Evolutionary conservation across 164 flowering plant genomes (phyloP), one percentile per base, ranked within the genome.

Genomic region (Annona cherimola): DNA sequence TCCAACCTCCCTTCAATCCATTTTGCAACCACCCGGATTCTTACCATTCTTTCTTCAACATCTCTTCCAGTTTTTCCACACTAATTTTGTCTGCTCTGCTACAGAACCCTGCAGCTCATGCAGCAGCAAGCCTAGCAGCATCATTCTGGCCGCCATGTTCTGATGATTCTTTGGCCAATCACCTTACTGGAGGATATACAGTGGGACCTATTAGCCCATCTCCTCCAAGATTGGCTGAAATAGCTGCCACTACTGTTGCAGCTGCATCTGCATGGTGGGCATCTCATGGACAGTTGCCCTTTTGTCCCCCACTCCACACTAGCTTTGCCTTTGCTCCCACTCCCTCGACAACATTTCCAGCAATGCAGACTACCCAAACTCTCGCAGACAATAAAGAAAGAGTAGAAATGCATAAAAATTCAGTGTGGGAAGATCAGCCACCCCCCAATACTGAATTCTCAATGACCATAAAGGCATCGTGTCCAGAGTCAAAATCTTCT

Each of bases 221-320:
- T 46, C 50, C 85, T 73, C 91, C 96, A 61, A 87, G 87, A 76
- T 78, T 88, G 81, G 88, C 89, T 41, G 93, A 89, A 59, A 75
- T 94, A 71, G 94, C 93, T 73, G 97, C 90, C 41, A 89, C 97
- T 44, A 95, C 98, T 16, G 92, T 92, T 41, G 91, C 98, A 19
- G 97, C 99, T 70, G 98, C 99, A 70, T 83, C 96, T 65, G 99
- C 99, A 74, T 92, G 99, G 99, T 95, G 99, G 99, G 90, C 97
- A 64, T 82, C 98, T 65, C 89, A 93, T 75, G 99, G 98, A 42
- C 68, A 90, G 64, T 76, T 95, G 63, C 98, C 96, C 19, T 50
- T 88, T 54, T 88, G 90, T 74, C 78, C 88, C 76, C 78, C 88
- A 78, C 75, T 79, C 69, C 89, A 82, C 71, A 43, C 85, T 46